Evolutionary conservation across 495 filamentous ascomycete species (phyloP).

Genomic region (Daldinia grandis): DNA sequence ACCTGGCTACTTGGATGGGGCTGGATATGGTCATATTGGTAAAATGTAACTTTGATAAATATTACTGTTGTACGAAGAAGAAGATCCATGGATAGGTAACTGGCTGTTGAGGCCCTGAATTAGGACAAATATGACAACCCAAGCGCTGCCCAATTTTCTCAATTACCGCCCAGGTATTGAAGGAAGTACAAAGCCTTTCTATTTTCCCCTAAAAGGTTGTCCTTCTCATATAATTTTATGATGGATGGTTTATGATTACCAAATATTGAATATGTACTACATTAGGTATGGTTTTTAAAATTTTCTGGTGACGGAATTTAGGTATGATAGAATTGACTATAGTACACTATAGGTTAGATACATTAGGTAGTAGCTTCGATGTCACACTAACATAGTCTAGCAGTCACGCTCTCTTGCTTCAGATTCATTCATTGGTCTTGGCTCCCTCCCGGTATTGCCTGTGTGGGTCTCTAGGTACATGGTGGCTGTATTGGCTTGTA

Average conservation of each 20-base stretch:
- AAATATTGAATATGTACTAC: no score
- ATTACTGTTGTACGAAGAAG: constrained; percentile 13
- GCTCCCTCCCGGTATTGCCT: constrained; percentile 20
- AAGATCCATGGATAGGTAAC: constrained; percentile 13
- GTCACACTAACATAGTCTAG: constrained; percentile 7
- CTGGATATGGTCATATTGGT: constrained; percentile 10
- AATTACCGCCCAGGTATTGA: constrained; percentile 8
- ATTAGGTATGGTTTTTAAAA: neutral
- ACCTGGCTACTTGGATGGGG: constrained; percentile 7
- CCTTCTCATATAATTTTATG: neutral
- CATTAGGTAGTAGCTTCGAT: neutral
- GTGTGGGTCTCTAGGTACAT: constrained; percentile 12
- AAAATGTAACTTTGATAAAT: constrained; percentile 27
- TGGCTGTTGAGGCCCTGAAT: neutral
- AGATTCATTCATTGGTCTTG: neutral
- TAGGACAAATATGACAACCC: constrained; percentile 5
- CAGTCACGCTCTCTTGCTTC: constrained; percentile 2
- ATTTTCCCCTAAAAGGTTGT: constrained; percentile 6
- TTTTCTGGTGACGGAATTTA: neutral
- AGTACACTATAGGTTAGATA: no score
- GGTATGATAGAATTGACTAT: neutral
- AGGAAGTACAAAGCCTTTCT: constrained; percentile 4
- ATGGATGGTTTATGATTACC: no score
- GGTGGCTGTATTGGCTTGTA: constrained; percentile 14
- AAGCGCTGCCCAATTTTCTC: constrained; percentile 32